Evolutionary conservation across 2,329 filamentous ascomycete genomes (phyloP), one percentile per base, ranked within the genome.

Genomic region (Monilinia fructicola): DNA sequence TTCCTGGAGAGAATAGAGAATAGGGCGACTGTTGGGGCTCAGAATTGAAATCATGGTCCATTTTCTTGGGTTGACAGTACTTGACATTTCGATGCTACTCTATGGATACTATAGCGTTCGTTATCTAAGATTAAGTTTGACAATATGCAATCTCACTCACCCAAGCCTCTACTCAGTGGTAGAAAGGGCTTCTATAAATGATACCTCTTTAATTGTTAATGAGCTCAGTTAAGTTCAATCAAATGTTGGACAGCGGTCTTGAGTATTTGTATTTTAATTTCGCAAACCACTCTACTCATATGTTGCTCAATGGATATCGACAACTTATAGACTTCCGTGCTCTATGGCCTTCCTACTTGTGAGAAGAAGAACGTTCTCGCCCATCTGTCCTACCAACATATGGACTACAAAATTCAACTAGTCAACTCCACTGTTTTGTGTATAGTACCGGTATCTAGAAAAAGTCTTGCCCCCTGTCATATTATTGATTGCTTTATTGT

Each of bases 1-100:
- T 59, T 21, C 21, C 31, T 9, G 46, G 18, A 12, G 46, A 66
- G 48, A 62, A 66, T 58, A 48, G 18, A 18, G 63, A 59, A 52
- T 65, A 48, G 35, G 14, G 3, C 31, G 31, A 35, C 31, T 35
- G 31, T 35, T 35, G 31, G 31, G 31, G 7, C 23, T 23, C n/a
- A 16, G 16, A 50, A 26, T 38, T 12, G 21, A 44, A 9, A 23
- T n/a, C 18, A 21, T 11, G n/a, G 50, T 21, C 2, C 38, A 7
- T 50, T 26, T 4, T 50, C 14, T 26, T 56, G 28, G 26, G 10
- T 60, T 23, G 44, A 10, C 31, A 50, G 28, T 18, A n/a, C 14
- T 11, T 16, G 35, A 14, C 16, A 16, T 18, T 14, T 50, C 3
- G 4, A 40, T 50, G n/a, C 31, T 46, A 46, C 40, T 18, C 26